Evolutionary conservation across 2,329 filamentous ascomycete genomes (phyloP).

Genomic region (Fusarium sp.): DNA sequence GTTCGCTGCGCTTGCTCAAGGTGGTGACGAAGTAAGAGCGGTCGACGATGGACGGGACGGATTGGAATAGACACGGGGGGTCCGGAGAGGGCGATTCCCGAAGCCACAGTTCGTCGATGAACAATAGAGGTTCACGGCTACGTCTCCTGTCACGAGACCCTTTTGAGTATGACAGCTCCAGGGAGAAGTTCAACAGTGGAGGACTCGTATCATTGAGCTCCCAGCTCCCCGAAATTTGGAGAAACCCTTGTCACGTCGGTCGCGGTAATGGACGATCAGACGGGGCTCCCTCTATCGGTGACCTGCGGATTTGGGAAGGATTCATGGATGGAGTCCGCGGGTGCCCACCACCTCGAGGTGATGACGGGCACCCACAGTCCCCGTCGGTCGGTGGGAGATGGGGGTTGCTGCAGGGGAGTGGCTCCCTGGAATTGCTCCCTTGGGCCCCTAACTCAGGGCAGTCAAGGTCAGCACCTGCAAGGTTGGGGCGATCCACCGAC

Average conservation of each 20-base stretch:
- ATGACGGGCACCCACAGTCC: constrained; percentile 5
- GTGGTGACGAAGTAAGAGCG: constrained; percentile 27
- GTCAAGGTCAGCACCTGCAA: background rate
- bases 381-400: background rate
- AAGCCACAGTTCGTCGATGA: background rate
- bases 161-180: background rate
- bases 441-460: constrained; percentile 6
- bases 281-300: constrained; percentile 20
- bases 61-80: background rate
- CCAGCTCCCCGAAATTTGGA: constrained; percentile 31
- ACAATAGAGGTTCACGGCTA: constrained; percentile 4
- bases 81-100: background rate
- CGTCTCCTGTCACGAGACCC: constrained; percentile 20
- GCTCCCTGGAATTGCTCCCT: constrained; percentile 19
- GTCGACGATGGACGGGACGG: constrained; percentile 8
- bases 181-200: background rate
- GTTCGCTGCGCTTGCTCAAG: constrained; percentile 15
- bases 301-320: constrained; percentile 25
- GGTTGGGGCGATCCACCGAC: background rate
- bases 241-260: constrained; percentile 36
- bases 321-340: constrained; percentile 1
- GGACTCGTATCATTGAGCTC: constrained; percentile 2
- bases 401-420: constrained; percentile 22
- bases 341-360: background rate
- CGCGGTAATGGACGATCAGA: constrained; percentile 29